phyloP scores from a whole-genome alignment of 108 stramenopile genomes.

The Seminavis robusta region DNA sequence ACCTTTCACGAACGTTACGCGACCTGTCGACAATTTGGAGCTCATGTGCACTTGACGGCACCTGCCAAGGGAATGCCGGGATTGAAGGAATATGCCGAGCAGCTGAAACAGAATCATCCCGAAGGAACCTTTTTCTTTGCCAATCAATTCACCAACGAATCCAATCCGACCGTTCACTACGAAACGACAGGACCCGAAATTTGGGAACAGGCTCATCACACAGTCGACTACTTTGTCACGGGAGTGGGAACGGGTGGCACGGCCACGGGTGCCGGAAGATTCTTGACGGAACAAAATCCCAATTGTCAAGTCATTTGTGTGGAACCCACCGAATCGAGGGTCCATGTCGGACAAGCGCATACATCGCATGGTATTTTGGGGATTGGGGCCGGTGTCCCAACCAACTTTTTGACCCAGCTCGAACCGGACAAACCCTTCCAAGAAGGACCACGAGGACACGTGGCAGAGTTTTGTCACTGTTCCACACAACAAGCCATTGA shows the following conservation, averaged over 20 bases:
- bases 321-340: constrained; percentile 58
- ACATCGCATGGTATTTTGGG: constrained; percentile 9
- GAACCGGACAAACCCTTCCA: constrained; percentile 9
- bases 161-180: constrained; percentile 86
- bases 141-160: constrained; percentile 93
- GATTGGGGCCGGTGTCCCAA: constrained; percentile 12
- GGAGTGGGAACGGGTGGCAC: constrained; percentile 91
- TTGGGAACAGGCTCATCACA: constrained; percentile 70
- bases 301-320: constrained; percentile 66
- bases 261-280: constrained; percentile 68
- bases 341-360: no score
- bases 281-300: constrained; percentile 67
- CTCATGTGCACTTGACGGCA: constrained; percentile 74
- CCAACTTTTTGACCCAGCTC: constrained; percentile 10
- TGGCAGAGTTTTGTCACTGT: constrained; percentile 20
- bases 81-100: constrained; percentile 67
- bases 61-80: no score
- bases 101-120: no score
- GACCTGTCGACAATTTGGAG: constrained; percentile 77
- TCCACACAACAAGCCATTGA: constrained; percentile 93
- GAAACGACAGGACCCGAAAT: constrained; percentile 85
- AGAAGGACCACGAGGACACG: constrained; percentile 12
- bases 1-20: constrained; percentile 88
- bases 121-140: constrained; percentile 72
- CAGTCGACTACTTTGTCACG: constrained; percentile 79